Conservation (phyloP, 805 yeast species). For the Candida sithepensis region DNA sequence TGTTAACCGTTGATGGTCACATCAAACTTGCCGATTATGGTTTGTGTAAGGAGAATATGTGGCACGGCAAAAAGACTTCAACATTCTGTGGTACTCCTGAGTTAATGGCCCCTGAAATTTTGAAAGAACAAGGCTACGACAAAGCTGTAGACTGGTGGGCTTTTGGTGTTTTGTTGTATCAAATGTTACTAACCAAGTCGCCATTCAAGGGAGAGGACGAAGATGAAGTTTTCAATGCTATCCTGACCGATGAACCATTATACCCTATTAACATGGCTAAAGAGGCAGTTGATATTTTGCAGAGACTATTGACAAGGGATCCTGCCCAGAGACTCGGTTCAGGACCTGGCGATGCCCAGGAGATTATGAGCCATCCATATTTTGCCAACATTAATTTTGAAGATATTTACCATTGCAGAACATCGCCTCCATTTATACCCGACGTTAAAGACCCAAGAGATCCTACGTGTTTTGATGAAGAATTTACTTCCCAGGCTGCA, state of each 20-base stretch:
- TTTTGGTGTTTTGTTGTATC: conserved; percentile 92
- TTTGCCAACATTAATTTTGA: conserved; percentile 88
- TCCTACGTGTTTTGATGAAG: conserved; percentile 89
- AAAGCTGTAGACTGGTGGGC: conserved; percentile 99
- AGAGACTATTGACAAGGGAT: conserved; percentile 86
- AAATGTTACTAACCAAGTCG: conserved; percentile 93
- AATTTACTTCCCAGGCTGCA: conserved; percentile 92
- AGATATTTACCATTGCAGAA: conserved; percentile 66
- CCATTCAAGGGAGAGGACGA: conserved; percentile 89
- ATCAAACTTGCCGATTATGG: conserved; percentile 97
- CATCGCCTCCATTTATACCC: conserved; percentile 88
- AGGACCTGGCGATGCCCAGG: conserved; percentile 84
- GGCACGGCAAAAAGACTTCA: conserved; percentile 70
- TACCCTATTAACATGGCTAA: conserved; percentile 98
- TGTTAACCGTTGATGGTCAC: conserved; percentile 87
- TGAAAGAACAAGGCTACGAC: conserved; percentile 88
- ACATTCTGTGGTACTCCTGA: conserved; percentile 99
- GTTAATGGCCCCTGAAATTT: conserved; percentile 97
- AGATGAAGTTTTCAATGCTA: conserved; percentile 96
- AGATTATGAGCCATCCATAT: conserved; percentile 93
- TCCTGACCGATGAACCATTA: conserved; percentile 91
- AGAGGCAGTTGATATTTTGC: conserved; percentile 87
- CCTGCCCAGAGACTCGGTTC: conserved; percentile 82
- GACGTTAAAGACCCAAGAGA: conserved; percentile 85
- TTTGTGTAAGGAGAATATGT: conserved; percentile 80